Percentiles rank a stretch among this genome's conserved stretches.
These are phyloP conservation scores for Astrothelium subdiscretum DNA, from an alignment of 495 filamentous ascomycete genomes.

Conservation along the genomic window DNA sequence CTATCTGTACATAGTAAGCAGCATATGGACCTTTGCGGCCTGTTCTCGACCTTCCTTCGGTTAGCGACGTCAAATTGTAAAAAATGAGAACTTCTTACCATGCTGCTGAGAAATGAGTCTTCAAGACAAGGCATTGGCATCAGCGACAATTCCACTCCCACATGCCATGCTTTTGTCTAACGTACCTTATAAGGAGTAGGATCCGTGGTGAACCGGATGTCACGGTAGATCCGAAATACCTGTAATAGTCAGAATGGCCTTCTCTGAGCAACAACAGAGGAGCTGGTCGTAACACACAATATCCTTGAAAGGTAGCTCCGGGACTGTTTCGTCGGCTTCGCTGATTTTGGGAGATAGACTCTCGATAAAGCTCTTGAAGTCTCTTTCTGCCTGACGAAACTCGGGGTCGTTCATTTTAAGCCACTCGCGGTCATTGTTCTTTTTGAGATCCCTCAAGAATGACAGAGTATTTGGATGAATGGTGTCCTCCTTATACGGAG, in stretches of 20 bases:
- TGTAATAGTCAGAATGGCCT: slow-evolving; percentile 15
- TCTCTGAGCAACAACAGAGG: neutral
- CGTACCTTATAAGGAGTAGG: slow-evolving; percentile 77
- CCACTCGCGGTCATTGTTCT: slow-evolving; percentile 74
- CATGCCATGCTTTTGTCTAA: neutral
- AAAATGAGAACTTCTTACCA: slow-evolving; percentile 43
- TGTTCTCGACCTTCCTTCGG: slow-evolving; percentile 50
- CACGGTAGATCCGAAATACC: slow-evolving; percentile 77
- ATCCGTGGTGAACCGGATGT: slow-evolving; percentile 66
- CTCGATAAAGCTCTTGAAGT: slow-evolving; percentile 67
- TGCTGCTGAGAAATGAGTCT: slow-evolving; percentile 70
- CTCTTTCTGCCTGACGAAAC: slow-evolving; percentile 61
- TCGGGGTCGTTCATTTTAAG: slow-evolving; percentile 68
- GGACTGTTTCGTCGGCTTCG: slow-evolving; percentile 63
- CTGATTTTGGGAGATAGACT: slow-evolving; percentile 56
- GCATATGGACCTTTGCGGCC: slow-evolving; percentile 80
- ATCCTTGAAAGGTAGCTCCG: slow-evolving; percentile 72
- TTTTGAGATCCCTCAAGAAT: slow-evolving; percentile 62
- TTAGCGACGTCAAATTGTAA: neutral
- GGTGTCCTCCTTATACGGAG: slow-evolving; percentile 53
- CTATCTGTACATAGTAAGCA: slow-evolving; percentile 63
- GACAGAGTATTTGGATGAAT: slow-evolving; percentile 74
- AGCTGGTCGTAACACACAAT: slow-evolving; percentile 38
- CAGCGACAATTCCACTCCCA: neutral
- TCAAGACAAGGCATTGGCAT: neutral